Base-by-base conservation (phyloP, 139 green algal species). In the Penium margaritaceum region DNA sequence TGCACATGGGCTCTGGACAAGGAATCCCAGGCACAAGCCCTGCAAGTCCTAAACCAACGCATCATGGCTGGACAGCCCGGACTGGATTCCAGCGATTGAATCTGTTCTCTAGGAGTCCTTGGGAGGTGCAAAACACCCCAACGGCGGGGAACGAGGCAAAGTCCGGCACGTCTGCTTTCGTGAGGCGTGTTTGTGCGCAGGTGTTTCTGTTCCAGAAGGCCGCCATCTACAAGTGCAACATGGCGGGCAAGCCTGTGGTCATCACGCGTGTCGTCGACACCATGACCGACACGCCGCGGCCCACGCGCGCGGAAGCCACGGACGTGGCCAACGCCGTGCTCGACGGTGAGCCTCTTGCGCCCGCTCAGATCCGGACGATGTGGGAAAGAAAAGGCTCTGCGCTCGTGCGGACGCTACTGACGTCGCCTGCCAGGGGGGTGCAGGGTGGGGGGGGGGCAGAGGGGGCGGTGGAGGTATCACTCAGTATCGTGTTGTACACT, bases 141-240 rank as follows among this genome's bases (percentile, higher is more conserved):
- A 24, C 43, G 15, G 43, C 14, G 14, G 15, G 17, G 14, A 17
- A 54, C 14, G 43, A 24, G 17, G 43, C 17, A 17, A 54, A 24
- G 43, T 17, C 15, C 14, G 17, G 14, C 17, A 54, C 17, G 14
- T 24, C 17, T 54, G 14, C 15, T 17, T 54, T 54, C 17, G 43
- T 54, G 14, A 54, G 43, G n/a, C 9, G 54, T 36, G n/a, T n/a
- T 63, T 63, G 54, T 33, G 9, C 54, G 19, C 63, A 70, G 58
- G 96, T 98, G 77, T 98, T 98, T 86, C 84, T 97, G 70, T 89
- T 89, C 7, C 91, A 97, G 81, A 97, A 97, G 87, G 24, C 61
- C 30, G 80, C 83, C 32, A 84, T 83, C 65, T 67, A 80, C 67
- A 39, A 54, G 27, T 83, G 73, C 65, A 88, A 88, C 63, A 37